These are phyloP conservation scores for Sporothrix luriei DNA, from an alignment of 2,329 filamentous ascomycete species.

Conservation along the genomic window DNA sequence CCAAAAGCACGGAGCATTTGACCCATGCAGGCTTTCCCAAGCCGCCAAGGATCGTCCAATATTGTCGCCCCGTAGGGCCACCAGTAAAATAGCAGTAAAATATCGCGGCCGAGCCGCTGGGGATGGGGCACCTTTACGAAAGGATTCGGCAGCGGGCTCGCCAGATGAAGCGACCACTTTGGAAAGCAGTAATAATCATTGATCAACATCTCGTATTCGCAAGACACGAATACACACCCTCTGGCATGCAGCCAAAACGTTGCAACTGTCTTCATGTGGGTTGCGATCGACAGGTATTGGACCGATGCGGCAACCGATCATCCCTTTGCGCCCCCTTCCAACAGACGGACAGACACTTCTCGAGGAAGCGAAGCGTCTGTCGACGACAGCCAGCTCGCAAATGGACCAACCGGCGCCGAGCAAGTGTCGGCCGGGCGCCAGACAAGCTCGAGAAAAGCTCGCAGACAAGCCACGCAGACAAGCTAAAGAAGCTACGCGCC, in stretches of 20 bases:
- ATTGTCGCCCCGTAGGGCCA: not conserved
- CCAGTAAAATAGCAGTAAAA: not conserved
- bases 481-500: too few species aligned
- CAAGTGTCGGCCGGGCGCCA: not conserved
- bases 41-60: not conserved
- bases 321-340: not conserved
- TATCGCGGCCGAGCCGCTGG: not conserved
- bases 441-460: too few species aligned
- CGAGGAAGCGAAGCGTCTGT: too few species aligned
- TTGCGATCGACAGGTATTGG: not conserved
- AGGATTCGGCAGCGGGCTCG: slow-evolving; percentile 2
- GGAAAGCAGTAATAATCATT: not conserved
- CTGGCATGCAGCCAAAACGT: not conserved
- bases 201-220: not conserved
- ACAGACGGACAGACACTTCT: not conserved
- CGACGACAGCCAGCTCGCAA: not conserved
- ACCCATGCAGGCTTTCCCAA: not conserved
- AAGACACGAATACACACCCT: too few species aligned
- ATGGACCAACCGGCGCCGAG: not conserved
- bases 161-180: not conserved
- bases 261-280: too few species aligned
- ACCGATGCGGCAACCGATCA: not conserved
- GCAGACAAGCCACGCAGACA: too few species aligned
- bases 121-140: not conserved
- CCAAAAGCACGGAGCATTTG: not conserved